Conservation (phyloP, 2,329 filamentous ascomycete species). For the Mollisia scopiformis region DNA sequence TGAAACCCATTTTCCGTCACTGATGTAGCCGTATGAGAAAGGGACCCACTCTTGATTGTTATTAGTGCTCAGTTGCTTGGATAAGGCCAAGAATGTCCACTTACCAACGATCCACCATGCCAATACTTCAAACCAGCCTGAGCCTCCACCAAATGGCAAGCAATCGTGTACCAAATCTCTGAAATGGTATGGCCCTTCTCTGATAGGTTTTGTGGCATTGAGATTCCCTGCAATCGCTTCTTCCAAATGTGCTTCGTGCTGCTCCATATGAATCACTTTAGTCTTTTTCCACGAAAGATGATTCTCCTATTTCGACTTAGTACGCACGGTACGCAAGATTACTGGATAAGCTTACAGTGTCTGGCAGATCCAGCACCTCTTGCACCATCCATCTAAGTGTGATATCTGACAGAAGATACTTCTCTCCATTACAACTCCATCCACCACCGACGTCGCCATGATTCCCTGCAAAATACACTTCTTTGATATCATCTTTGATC, state of each 20-base stretch:
- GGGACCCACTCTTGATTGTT: too few relatives aligned
- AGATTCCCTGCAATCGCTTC: too few relatives aligned
- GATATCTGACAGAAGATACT: slow-evolving; percentile 2
- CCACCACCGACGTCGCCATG: slow-evolving; percentile 13
- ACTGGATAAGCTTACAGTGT: not conserved
- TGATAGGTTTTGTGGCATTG: too few relatives aligned
- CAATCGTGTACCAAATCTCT: too few relatives aligned
- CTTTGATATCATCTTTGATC: not conserved
- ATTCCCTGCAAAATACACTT: slow-evolving; percentile 12
- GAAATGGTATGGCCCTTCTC: too few relatives aligned
- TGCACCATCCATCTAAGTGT: slow-evolving; percentile 8
- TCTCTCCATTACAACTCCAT: not conserved
- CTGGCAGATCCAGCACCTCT: slow-evolving; percentile 3
- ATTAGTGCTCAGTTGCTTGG: not conserved
- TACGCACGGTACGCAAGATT: not conserved
- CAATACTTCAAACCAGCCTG: too few relatives aligned
- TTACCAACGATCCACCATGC: too few relatives aligned
- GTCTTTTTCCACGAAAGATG: not conserved
- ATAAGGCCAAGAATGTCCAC: not conserved
- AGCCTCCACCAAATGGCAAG: too few relatives aligned
- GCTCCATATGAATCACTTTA: too few relatives aligned
- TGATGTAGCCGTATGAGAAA: too few relatives aligned
- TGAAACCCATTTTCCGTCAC: not conserved
- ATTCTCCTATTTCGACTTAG: too few relatives aligned
- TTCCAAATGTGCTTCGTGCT: too few relatives aligned